Base-by-base conservation (phyloP, 2,329 filamentous ascomycete genomes). In the Pseudocercospora macadamiae region DNA sequence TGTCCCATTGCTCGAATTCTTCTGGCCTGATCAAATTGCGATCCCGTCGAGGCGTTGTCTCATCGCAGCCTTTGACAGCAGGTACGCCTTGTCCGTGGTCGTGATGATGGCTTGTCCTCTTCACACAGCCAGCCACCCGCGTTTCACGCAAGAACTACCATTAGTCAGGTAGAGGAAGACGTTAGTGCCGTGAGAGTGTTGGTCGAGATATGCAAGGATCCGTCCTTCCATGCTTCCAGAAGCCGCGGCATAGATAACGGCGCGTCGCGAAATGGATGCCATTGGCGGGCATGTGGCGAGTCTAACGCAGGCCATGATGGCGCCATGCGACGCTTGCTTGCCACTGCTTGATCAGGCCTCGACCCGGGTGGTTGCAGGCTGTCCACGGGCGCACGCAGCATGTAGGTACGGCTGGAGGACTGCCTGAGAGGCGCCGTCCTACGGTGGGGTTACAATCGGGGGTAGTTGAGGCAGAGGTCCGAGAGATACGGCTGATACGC, bases 221-320 rank as follows among this genome's bases (percentile, higher is more conserved):
- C n/a, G n/a, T 36, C 42, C 32, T 51, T 51, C 44, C 28, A 30
- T 21, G 21, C 47, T 45, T 57, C 45, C 45, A 57, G 54, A 57
- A 57, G 54, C 54, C 54, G 47, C 54, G 54, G 54, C 34, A 55
- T 7, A 25, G 34, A 57, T 51, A 52, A 51, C 54, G 36, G 48
- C 4, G 16, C 25, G n/a, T n/a, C 16, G 47, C 54, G 54, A n/a
- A n/a, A n/a, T 39, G 42, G 25, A 48, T 42, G n/a, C 32, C 54
- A 55, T 55, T 55, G 54, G 54, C 42, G 44, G 54, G 54, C 44
- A 49, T 26, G 54, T 21, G 42, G 42, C 42, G 14, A 4, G 16
- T 44, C 39, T 44, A 44, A 44, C 18, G 39, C 39, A 44, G 39
- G 39, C 36, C 37, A 23, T 21, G 10, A 48, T 55, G 52, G 52